These are phyloP conservation scores for Nitzschia putrida DNA, from an alignment of 108 stramenopile genomes.

Conservation along the genomic window DNA sequence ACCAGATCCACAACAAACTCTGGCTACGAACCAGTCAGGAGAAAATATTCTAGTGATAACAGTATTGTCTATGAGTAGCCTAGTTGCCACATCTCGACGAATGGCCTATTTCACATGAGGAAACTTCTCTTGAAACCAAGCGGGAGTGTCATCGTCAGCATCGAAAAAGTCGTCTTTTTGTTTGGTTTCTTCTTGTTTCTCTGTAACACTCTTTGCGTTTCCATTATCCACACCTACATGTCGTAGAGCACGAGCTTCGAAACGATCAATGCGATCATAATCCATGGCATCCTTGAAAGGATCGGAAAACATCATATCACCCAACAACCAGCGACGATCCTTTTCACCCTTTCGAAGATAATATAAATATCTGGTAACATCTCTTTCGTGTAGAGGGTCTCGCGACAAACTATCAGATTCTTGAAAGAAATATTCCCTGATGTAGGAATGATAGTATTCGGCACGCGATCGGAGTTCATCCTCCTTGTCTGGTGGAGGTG, in stretches of 20 bases:
- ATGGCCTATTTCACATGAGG: slow-evolving; percentile 2
- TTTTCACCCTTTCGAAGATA: slow-evolving; percentile 76
- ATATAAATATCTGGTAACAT: slow-evolving; percentile 67
- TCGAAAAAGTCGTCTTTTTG: slow-evolving; percentile 44
- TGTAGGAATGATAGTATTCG: slow-evolving; percentile 72
- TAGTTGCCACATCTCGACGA: neutral
- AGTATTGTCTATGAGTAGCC: neutral
- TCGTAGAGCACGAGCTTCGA: slow-evolving; percentile 45
- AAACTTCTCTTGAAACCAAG: slow-evolving; percentile 37
- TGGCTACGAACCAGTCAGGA: no score
- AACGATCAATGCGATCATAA: slow-evolving; percentile 47
- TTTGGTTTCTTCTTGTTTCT: neutral
- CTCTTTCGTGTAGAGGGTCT: slow-evolving; percentile 64
- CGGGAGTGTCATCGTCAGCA: slow-evolving; percentile 46
- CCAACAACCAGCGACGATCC: slow-evolving; percentile 70
- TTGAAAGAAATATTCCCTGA: slow-evolving; percentile 73
- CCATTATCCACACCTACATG: slow-evolving; percentile 38
- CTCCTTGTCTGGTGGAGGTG: slow-evolving; percentile 75
- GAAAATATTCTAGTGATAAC: no score
- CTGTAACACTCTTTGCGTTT: slow-evolving; percentile 25
- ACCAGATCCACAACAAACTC: no score
- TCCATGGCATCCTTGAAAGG: slow-evolving; percentile 45
- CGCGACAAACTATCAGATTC: slow-evolving; percentile 68
- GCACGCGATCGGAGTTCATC: slow-evolving; percentile 74
- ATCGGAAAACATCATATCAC: slow-evolving; percentile 83